phyloP scores from a whole-genome alignment of 345 rosid genomes.

The Punica granatum region DNA sequence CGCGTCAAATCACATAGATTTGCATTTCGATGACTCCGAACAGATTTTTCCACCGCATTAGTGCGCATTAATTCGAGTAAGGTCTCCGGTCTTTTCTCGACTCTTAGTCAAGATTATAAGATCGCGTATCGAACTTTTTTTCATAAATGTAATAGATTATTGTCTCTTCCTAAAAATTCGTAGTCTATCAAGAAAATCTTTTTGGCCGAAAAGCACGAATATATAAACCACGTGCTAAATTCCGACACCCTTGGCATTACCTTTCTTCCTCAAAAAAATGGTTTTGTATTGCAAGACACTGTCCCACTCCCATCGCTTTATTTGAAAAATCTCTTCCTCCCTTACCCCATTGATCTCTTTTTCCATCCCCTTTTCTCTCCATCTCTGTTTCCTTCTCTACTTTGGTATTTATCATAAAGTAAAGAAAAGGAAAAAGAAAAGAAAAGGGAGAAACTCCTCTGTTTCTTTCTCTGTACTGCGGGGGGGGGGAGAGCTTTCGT shows the following conservation, averaged over 20 bases:
- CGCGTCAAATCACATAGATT: too few relatives aligned
- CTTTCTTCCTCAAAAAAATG: not conserved
- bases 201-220: conserved; percentile 13
- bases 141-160: too few relatives aligned
- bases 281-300: conserved; percentile 23
- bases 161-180: too few relatives aligned
- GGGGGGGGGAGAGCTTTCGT: conserved; percentile 5
- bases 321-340: not conserved
- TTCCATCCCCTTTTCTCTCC: not conserved
- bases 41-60: too few relatives aligned
- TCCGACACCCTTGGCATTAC: conserved; percentile 24
- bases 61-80: too few relatives aligned
- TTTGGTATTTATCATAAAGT: too few relatives aligned
- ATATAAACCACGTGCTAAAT: conserved; percentile 37
- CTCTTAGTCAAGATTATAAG: too few relatives aligned
- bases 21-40: too few relatives aligned
- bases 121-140: too few relatives aligned
- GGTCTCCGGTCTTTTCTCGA: too few relatives aligned
- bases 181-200: not conserved
- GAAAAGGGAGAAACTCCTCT: not conserved
- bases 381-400: not conserved
- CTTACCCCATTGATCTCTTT: not conserved
- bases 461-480: conserved; percentile 5
- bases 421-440: not conserved
- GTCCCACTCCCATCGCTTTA: conserved; percentile 17